Evolutionary conservation across 1,284 basidiomycete species (phyloP), one percentile per base, ranked within the genome.

Genomic region (Xerocomus amazonicus): DNA sequence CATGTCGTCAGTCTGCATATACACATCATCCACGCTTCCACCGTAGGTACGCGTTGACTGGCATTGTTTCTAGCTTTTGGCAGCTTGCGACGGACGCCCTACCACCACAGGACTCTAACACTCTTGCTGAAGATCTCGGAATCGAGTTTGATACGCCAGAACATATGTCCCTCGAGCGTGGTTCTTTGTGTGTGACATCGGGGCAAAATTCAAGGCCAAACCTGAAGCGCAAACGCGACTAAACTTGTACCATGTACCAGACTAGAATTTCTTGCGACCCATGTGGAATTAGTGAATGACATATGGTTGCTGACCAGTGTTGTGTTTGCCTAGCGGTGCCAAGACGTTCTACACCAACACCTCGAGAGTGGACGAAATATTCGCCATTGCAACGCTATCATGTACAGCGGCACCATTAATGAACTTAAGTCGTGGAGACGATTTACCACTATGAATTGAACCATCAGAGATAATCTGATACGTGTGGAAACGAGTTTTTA

Each of bases 121-220:
- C 69, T 37, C 77, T 91, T 13, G 75, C 73, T 14, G 88, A 90
- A 62, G 82, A 87, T 47, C 76, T 91, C 12, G 87, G 87, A 4
- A 78, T 91, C 50, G 89, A 91, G 67, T 68, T 73, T 37, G 89
- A 91, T 59, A 80, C 83, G 8, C 50, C 71, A 1, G 88, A 90
- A 67, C 87, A 90, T 61, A 51, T 57, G 23, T 63, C 67, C 16
- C 65, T 90, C 34, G 63, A 69, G 47, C 59, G 47, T 26, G 58
- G 60, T 9, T 49, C 63, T 17, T 41, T 65, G 35, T 65, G 63
- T 10, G 34, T 34, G 1, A 34, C 29, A 38, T 38, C 42, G 0
- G 50, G 51, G 33, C 51, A 55, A 8, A 56, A 42, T 26, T 42
- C 45, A 16, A 66, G 50, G 33, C 33, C 44, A 3, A 66, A 41